Conservation (phyloP, 2,329 filamentous ascomycete species). For the Clonostachys chloroleuca region DNA sequence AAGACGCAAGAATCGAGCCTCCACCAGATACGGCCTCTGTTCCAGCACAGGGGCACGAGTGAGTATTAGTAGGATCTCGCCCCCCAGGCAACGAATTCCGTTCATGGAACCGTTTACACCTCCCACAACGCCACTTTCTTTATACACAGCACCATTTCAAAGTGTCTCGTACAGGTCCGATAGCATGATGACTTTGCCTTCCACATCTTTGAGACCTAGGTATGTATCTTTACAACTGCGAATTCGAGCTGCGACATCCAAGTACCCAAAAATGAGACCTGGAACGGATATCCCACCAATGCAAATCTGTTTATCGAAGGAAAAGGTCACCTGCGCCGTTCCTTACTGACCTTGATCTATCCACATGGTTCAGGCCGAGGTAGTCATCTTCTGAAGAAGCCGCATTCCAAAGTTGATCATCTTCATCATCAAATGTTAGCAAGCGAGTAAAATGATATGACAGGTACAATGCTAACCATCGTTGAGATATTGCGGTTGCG, state of each 20-base stretch:
- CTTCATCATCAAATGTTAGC: conserved; percentile 22
- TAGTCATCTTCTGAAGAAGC: conserved; percentile 52
- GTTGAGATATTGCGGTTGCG: conserved; percentile 75
- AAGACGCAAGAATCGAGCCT: too few species aligned
- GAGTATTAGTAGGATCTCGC: too few species aligned
- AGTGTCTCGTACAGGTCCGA: too few species aligned
- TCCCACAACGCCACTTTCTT: too few species aligned
- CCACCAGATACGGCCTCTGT: too few species aligned
- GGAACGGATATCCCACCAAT: neutral
- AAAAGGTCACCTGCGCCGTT: conserved; percentile 62
- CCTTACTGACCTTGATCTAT: conserved; percentile 52
- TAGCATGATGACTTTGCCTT: too few species aligned
- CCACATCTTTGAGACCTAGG: neutral
- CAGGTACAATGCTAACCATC: conserved; percentile 64
- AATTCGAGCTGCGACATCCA: neutral
- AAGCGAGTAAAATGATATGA: neutral
- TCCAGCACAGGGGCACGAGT: too few species aligned
- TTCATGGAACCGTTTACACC: too few species aligned
- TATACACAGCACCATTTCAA: too few species aligned
- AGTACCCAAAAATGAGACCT: neutral
- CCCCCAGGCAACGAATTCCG: too few species aligned
- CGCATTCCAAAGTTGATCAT: conserved; percentile 53
- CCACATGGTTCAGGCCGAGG: conserved; percentile 62
- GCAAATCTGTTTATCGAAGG: conserved; percentile 31
- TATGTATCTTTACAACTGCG: neutral